Evolutionary conservation across 208 protist species (phyloP).

Genomic region (Kentomonas sorsogonicus): DNA sequence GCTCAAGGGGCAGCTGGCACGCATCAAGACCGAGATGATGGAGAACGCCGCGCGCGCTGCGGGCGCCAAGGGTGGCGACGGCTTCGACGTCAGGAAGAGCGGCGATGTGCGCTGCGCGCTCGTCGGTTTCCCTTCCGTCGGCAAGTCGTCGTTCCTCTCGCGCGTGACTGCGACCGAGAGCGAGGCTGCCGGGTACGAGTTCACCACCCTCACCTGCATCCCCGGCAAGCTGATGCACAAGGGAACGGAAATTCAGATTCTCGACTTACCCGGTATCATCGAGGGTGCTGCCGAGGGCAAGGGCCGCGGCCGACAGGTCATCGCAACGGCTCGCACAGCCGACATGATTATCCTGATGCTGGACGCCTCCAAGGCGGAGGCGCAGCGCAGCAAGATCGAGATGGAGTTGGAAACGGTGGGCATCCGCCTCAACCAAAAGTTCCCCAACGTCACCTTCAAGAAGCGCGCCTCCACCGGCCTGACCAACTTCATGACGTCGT

Average conservation of each 20-base stretch:
- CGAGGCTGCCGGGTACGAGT: constrained; percentile 96
- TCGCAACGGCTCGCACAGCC: constrained; percentile 94
- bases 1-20: constrained; percentile 95
- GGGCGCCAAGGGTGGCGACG: constrained; percentile 60
- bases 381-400: constrained; percentile 89
- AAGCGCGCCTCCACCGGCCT: constrained; percentile 91
- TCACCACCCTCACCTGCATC: constrained; percentile 99
- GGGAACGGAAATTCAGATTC: constrained; percentile 96
- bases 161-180: constrained; percentile 94
- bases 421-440: constrained; percentile 93
- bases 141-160: constrained; percentile 98
- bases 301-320: constrained; percentile 96
- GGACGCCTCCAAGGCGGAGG: constrained; percentile 92
- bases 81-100: constrained; percentile 95
- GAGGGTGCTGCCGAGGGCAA: constrained; percentile 96
- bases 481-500: constrained; percentile 84
- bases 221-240: constrained; percentile 96
- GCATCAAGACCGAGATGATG: constrained; percentile 92
- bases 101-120: constrained; percentile 92
- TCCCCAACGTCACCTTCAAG: constrained; percentile 93
- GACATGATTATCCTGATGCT: constrained; percentile 98
- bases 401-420: constrained; percentile 94
- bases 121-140: constrained; percentile 95
- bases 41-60: constrained; percentile 78
- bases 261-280: constrained; percentile 99